Base-by-base conservation (phyloP, 177 flowering plant genomes). In the Vitis hybrid region DNA sequence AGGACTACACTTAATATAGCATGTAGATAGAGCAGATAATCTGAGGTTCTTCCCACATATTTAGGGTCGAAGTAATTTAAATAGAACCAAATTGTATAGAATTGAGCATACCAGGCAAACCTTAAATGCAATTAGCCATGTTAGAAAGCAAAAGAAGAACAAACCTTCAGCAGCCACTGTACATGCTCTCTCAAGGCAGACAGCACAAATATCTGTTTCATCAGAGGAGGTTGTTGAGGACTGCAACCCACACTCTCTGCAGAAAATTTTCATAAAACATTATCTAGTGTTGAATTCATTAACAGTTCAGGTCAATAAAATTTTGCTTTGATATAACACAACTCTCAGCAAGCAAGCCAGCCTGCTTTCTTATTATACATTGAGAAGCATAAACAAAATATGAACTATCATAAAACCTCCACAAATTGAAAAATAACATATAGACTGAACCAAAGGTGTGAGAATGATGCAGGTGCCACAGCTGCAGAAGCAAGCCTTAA, bases 91-190 rank as follows among this genome's bases (percentile, higher is more conserved):
- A 39, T 39, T 39, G 48, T 5, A 39, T 14, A 15, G 12, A 59
- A 55, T 33, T 45, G 51, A n/a, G 7, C 29, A 55, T 5, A 12
- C 12, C 26, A 7, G 18, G 16, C 31, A 51, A 29, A n/a, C 57
- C 19, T 62, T 2, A 0, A 33, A 62, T 18, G 10, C 15, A 2
- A 51, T 14, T 20, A 49, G 51, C 55, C 10, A 2, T 10, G 59
- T 1, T 15, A n/a, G 13, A 15, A 71, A 51, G 57, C 16, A 63
- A 15, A 62, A 49, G 60, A 50, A 51, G 50, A 39, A 70, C 75
- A 63, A 18, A 95, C 99, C 99, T 89, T 95, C 98, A 65, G 98
- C 92, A 67, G 99, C 96, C 6, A 93, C 98, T 72, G 80, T 80
- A 69, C 99, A 95, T 51, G 85, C 83, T 79, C 93, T 89, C 80